These are phyloP conservation scores for Teunomyces kruisii DNA, from an alignment of 805 yeast genomes.

Conservation along the genomic window DNA sequence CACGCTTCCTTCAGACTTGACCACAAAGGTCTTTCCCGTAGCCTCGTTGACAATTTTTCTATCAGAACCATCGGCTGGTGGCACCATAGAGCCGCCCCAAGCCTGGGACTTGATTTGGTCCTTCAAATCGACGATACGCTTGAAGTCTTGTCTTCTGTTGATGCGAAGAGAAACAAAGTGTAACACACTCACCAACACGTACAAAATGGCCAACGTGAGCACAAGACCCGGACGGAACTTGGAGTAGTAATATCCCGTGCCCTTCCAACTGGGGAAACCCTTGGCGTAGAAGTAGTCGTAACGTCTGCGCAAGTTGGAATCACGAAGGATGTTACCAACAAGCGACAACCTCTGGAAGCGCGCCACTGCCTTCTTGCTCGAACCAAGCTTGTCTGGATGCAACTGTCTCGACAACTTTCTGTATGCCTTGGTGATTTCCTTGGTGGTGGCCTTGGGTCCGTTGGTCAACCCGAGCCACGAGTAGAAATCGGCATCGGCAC, in stretches of 20 bases:
- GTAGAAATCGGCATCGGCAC: constrained; percentile 63
- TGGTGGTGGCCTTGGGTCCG: constrained; percentile 46
- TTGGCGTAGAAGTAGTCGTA: constrained; percentile 81
- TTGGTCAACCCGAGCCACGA: constrained; percentile 56
- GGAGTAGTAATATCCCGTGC: constrained; percentile 61
- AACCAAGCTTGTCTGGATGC: constrained; percentile 78
- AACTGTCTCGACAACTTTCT: constrained; percentile 66
- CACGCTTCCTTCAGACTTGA: constrained; percentile 58
- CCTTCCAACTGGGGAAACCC: constrained; percentile 86
- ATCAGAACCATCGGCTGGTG: constrained; percentile 51
- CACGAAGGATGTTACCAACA: constrained; percentile 71
- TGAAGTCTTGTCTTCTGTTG: constrained; percentile 55
- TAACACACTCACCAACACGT: constrained; percentile 49
- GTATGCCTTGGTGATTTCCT: constrained; percentile 64
- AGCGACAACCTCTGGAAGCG: constrained; percentile 76
- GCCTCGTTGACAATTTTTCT: constrained; percentile 41
- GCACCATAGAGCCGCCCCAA: constrained; percentile 51
- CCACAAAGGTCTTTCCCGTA: constrained; percentile 52
- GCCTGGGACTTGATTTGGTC: constrained; percentile 53
- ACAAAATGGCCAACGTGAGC: constrained; percentile 51
- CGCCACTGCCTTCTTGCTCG: constrained; percentile 53
- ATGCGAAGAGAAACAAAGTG: constrained; percentile 60
- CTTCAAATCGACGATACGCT: constrained; percentile 53
- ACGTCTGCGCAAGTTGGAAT: constrained; percentile 52
- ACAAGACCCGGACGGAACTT: constrained; percentile 68